Evolutionary conservation across 2,329 filamentous ascomycete species (phyloP), one percentile per base, ranked within the genome.

Genomic region (Ambrosiella cleistominuta): DNA sequence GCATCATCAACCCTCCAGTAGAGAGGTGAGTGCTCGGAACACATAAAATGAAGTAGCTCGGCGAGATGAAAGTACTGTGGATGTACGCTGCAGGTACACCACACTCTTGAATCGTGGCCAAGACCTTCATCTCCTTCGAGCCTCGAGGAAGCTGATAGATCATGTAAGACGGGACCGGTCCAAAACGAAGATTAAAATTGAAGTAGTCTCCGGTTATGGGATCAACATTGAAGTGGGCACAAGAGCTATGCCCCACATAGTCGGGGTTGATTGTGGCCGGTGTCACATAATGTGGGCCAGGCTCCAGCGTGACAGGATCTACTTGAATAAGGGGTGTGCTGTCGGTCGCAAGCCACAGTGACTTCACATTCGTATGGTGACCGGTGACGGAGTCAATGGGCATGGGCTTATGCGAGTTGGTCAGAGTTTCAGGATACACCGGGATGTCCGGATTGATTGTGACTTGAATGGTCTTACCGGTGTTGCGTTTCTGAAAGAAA

Each of bases 141-240:
- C 0, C 80, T 77, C 15, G 77, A 82, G 51, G 5, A 1, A 81
- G 77, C 1, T 76, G 71, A 67, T 90, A 93, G 13, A 93, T 66
- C 13, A 84, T 80, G 66, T 91, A 93, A 0, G 74, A 79, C 0
- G 78, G 68, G 0, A 65, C 66, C 0, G 66, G 68, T 0, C 81
- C 82, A 15, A 86, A 67, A 0, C 81, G 75, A n/a, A 90, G 76
- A 65, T 94, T 94, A 70, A 80, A 91, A 69, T 93, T 94, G 74
- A 80, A 91, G 6, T 86, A 66, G 62, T 93, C 86, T 6, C 88
- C 87, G 0, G 82, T 89, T 0, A 70, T 68, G 0, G 83, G 85
- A 66, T 93, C 86, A 0, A 78, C 76, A 57, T 83, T 81, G 0
- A 83, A 80, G 66, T 94, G 88, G 0, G 88, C 79, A 44, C 79